These are phyloP conservation scores for Cercis canadensis DNA, from an alignment of 306 rosid species.

Conservation along the genomic window DNA sequence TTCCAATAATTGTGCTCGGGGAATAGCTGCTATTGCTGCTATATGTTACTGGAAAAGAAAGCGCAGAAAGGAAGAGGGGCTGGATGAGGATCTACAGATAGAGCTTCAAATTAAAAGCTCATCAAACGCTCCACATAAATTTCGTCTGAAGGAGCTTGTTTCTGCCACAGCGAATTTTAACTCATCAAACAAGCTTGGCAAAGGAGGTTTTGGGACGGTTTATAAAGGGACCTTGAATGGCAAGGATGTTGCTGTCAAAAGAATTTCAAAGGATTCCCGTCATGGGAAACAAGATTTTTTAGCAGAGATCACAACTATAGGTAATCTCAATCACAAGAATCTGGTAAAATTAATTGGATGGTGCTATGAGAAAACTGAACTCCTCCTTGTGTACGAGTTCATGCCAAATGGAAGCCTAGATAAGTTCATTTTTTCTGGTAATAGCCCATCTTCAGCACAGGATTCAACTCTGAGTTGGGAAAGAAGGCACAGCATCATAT, in stretches of 20 bases:
- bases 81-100: constrained; percentile 29
- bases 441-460: constrained; percentile 12
- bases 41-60: not conserved
- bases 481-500: constrained; percentile 43
- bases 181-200: constrained; percentile 52
- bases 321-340: constrained; percentile 58
- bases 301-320: constrained; percentile 61
- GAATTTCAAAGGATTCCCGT: constrained; percentile 46
- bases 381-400: constrained; percentile 60
- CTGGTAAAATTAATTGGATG: constrained; percentile 60
- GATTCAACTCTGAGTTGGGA: constrained; percentile 41
- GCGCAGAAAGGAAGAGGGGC: not conserved
- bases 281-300: constrained; percentile 65
- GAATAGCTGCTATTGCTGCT: not conserved
- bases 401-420: constrained; percentile 64
- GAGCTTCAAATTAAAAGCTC: constrained; percentile 46
- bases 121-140: constrained; percentile 47
- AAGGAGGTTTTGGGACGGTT: constrained; percentile 64
- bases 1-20: not conserved
- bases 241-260: constrained; percentile 53
- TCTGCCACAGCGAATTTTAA: constrained; percentile 50
- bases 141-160: constrained; percentile 40
- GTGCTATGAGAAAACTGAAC: constrained; percentile 59
- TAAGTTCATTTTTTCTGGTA: constrained; percentile 41
- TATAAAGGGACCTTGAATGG: constrained; percentile 48